phyloP scores from a whole-genome alignment of 1,284 basidiomycete genomes.

The Lignosus rhinocerotis region DNA sequence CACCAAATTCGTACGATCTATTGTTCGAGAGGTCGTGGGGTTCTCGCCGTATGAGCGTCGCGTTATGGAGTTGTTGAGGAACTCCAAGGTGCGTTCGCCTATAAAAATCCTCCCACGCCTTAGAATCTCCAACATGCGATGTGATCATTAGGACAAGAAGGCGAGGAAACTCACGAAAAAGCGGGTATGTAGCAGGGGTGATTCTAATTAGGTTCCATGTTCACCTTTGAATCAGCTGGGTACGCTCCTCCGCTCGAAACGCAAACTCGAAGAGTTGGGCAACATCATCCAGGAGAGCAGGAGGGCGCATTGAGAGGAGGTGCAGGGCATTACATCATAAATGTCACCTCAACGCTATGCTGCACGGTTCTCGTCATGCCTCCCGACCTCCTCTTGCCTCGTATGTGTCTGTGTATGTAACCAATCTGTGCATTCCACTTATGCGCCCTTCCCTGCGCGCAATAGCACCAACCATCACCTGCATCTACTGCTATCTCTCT shows the following conservation, averaged over 20 bases:
- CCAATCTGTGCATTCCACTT: no score
- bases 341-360: slow-evolving; percentile 7
- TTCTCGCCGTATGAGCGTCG: slow-evolving; percentile 99
- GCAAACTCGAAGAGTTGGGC: slow-evolving; percentile 94
- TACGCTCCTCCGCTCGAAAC: slow-evolving; percentile 93
- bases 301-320: slow-evolving; percentile 61
- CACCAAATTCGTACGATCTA: slow-evolving; percentile 88
- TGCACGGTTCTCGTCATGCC: slow-evolving; percentile 19
- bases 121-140: neutral
- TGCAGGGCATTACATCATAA: slow-evolving; percentile 12
- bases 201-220: neutral
- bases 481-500: no score
- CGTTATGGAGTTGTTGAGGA: slow-evolving; percentile 98
- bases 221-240: slow-evolving; percentile 65
- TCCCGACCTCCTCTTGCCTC: slow-evolving; percentile 26
- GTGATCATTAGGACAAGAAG: slow-evolving; percentile 82
- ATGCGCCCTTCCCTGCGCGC: no score
- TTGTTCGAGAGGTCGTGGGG: slow-evolving; percentile 94
- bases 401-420: no score
- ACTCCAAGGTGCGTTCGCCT: slow-evolving; percentile 84
- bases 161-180: slow-evolving; percentile 98
- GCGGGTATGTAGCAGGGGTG: slow-evolving; percentile 64
- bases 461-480: no score
- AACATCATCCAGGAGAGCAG: slow-evolving; percentile 91
- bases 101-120: neutral